These are phyloP conservation scores for Yamadazyma pseudoaaseri DNA, from an alignment of 1,139 yeast genomes.

Conservation along the genomic window DNA sequence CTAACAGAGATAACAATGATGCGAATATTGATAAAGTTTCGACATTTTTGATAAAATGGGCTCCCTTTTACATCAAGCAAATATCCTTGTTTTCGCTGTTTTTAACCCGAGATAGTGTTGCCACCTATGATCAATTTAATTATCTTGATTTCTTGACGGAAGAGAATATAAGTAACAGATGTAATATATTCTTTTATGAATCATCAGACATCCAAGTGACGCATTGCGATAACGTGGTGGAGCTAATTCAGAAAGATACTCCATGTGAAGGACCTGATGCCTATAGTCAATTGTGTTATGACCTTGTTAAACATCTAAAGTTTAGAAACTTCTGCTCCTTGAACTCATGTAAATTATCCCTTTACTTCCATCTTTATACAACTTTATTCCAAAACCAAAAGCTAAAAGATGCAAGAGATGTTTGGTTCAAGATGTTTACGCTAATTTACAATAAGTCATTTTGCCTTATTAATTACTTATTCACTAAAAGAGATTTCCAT, in stretches of 20 bases:
- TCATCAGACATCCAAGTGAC: neutral
- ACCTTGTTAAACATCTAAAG: neutral
- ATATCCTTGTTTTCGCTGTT: neutral
- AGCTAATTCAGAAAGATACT: neutral
- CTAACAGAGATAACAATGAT: neutral
- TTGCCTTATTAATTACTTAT: neutral
- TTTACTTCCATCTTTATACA: constrained; percentile 1
- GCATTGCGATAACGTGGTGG: neutral
- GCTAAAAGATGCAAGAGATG: neutral
- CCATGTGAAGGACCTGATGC: neutral
- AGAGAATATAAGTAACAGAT: neutral
- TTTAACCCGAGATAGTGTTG: neutral
- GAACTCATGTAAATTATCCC: constrained; percentile 1
- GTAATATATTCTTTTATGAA: neutral
- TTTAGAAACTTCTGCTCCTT: constrained; percentile 1
- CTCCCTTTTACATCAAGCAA: constrained; percentile 1
- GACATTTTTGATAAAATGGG: neutral
- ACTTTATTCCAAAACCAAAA: neutral
- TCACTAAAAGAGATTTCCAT: neutral
- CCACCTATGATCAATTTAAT: neutral
- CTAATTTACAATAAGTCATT: neutral
- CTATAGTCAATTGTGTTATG: neutral
- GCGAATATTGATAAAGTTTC: neutral
- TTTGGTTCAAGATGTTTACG: neutral
- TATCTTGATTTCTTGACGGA: neutral